These are phyloP conservation scores for Ceratobasidium sp. DNA, from an alignment of 1,284 basidiomycete genomes.

Conservation along the genomic window DNA sequence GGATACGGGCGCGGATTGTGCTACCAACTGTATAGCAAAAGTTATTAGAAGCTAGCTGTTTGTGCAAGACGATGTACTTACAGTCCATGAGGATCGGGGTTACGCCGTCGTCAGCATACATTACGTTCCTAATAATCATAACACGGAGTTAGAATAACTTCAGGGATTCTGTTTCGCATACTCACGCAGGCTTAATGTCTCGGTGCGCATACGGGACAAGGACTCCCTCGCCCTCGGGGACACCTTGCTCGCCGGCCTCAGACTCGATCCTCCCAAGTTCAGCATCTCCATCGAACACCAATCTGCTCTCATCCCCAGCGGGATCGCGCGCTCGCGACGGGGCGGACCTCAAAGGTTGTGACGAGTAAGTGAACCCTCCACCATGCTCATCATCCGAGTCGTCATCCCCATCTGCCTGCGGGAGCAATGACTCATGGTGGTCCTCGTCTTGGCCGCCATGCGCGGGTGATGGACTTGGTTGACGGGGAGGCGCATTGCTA, in stretches of 20 bases:
- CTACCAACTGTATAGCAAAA: slow-evolving; percentile 75
- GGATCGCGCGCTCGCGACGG: slow-evolving; percentile 39
- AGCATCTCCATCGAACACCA: slow-evolving; percentile 80
- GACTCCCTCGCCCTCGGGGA: slow-evolving; percentile 62
- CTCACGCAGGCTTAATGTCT: slow-evolving; percentile 96
- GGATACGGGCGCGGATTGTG: slow-evolving; percentile 82
- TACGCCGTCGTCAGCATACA: slow-evolving; percentile 91
- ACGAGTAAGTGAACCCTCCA: slow-evolving; percentile 72
- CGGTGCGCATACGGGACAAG: slow-evolving; percentile 94
- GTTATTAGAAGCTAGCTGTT: not conserved
- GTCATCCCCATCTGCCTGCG: slow-evolving; percentile 41
- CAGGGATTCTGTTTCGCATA: not conserved
- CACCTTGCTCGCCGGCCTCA: slow-evolving; percentile 55
- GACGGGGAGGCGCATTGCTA: slow-evolving; percentile 53
- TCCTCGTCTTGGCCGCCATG: slow-evolving; percentile 46
- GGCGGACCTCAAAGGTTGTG: slow-evolving; percentile 59
- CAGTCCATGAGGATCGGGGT: slow-evolving; percentile 96
- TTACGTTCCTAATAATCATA: slow-evolving; percentile 79
- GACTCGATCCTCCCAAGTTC: slow-evolving; percentile 53
- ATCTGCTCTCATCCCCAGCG: slow-evolving; percentile 55
- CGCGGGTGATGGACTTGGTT: slow-evolving; percentile 45
- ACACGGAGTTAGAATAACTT: not conserved
- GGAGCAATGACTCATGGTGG: slow-evolving; percentile 46
- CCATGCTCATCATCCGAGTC: slow-evolving; percentile 52
- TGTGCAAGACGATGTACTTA: not conserved